A percentile compares a stretch with the other conserved stretches of the same genome.
Evolutionary conservation across 768 basidiomycete species (phyloP).

Genomic region (Myochromella boudieri): DNA sequence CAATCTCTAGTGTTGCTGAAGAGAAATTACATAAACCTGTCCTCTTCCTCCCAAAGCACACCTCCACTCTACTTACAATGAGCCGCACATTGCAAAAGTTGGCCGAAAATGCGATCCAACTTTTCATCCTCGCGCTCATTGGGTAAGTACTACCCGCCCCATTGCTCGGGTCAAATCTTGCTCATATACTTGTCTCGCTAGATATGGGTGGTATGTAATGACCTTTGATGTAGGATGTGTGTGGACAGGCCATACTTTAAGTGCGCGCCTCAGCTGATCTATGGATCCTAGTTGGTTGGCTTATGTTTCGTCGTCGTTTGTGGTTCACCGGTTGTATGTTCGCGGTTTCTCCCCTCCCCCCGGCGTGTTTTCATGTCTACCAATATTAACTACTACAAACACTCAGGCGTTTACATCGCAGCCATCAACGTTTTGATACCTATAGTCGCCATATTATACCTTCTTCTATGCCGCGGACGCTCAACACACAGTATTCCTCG

Average conservation of each 20-base stretch:
- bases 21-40: no score
- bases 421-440: constrained; percentile 25
- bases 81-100: not conserved
- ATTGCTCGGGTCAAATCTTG: not conserved
- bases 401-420: constrained; percentile 31
- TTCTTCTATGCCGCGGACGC: constrained; percentile 32
- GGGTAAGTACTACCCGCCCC: constrained; percentile 18
- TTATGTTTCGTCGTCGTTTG: constrained; percentile 21
- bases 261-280: not conserved
- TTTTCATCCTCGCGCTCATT: constrained; percentile 23
- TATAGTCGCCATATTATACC: constrained; percentile 28
- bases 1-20: no score
- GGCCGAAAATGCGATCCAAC: constrained; percentile 21
- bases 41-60: no score
- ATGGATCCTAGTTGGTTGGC: constrained; percentile 26
- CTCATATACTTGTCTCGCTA: no score
- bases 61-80: no score
- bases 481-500: constrained; percentile 29
- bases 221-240: constrained; percentile 32
- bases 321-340: constrained; percentile 24
- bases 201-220: constrained; percentile 34
- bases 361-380: not conserved
- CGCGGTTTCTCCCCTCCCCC: no score
- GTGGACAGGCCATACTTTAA: constrained; percentile 1
- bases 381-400: not conserved